Evolutionary conservation across 176 grass and related monocot species (phyloP).

Genomic region (Carex myosuroides): DNA sequence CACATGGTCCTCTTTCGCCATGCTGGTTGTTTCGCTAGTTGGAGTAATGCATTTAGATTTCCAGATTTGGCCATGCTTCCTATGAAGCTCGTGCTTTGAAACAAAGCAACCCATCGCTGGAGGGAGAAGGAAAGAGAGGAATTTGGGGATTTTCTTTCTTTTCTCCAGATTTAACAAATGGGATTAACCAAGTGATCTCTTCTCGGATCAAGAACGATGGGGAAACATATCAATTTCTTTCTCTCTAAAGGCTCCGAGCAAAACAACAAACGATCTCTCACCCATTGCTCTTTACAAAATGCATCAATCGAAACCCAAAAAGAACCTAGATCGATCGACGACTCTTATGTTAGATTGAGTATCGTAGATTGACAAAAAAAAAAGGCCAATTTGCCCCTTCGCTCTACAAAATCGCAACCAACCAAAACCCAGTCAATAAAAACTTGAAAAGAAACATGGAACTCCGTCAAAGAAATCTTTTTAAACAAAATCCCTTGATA

Average conservation of each 20-base stretch:
- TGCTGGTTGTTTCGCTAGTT: conserved; percentile 43
- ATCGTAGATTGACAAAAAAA: background rate
- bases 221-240: background rate
- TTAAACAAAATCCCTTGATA: background rate
- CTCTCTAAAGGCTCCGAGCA: background rate
- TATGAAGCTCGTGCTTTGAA: conserved; percentile 36
- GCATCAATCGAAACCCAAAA: background rate
- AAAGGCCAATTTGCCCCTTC: background rate
- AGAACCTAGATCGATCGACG: conserved; percentile 6
- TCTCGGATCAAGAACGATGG: background rate
- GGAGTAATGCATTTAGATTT: conserved; percentile 60
- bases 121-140: background rate
- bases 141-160: conserved; percentile 4
- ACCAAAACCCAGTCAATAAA: background rate
- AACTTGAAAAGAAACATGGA: background rate
- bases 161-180: conserved; percentile 1
- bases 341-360: background rate
- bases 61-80: conserved; percentile 13
- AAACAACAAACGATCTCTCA: background rate
- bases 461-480: background rate
- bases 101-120: conserved; percentile 72
- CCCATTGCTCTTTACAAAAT: conserved; percentile 20
- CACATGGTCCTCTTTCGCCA: conserved; percentile 1
- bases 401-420: conserved; percentile 1
- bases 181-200: background rate